phyloP scores from a whole-genome alignment of 1,139 yeast genomes.

The Yamadazyma buinensis region DNA sequence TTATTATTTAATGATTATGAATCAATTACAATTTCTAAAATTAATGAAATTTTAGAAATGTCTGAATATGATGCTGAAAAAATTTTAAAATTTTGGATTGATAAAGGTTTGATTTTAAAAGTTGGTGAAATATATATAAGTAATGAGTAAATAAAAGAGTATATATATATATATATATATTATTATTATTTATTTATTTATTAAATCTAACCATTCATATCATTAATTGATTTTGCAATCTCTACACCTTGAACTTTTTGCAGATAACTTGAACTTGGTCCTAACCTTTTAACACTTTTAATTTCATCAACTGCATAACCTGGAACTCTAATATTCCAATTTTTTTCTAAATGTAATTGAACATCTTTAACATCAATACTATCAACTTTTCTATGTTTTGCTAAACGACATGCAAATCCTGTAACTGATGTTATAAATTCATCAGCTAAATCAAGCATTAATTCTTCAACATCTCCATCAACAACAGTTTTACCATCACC shows the following conservation, averaged over 20 bases:
- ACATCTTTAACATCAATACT: conserved; percentile 83
- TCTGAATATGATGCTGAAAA: conserved; percentile 32
- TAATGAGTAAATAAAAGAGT: no score
- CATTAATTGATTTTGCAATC: conserved; percentile 24
- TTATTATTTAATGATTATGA: conserved; percentile 43
- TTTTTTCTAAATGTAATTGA: conserved; percentile 87
- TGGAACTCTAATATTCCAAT: conserved; percentile 94
- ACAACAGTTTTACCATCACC: conserved; percentile 88
- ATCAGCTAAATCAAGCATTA: conserved; percentile 87
- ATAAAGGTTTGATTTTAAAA: conserved; percentile 42
- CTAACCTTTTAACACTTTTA: conserved; percentile 76
- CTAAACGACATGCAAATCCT: conserved; percentile 87
- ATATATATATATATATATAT: no score
- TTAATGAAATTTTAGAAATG: conserved; percentile 31
- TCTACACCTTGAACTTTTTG: conserved; percentile 51
- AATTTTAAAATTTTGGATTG: conserved; percentile 56
- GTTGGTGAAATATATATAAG: conserved; percentile 13
- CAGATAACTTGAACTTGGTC: conserved; percentile 66
- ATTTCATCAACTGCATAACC: conserved; percentile 92
- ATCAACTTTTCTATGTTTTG: conserved; percentile 92
- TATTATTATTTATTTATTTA: no score
- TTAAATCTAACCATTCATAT: conserved; percentile 11
- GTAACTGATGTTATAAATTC: conserved; percentile 91
- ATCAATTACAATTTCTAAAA: conserved; percentile 2
- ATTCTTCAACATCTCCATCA: conserved; percentile 94